A percentile compares a stretch with the other conserved stretches of the same genome.
phyloP scores from a whole-genome alignment of 2,329 filamentous ascomycete species.

The Didymella keratinophila region DNA sequence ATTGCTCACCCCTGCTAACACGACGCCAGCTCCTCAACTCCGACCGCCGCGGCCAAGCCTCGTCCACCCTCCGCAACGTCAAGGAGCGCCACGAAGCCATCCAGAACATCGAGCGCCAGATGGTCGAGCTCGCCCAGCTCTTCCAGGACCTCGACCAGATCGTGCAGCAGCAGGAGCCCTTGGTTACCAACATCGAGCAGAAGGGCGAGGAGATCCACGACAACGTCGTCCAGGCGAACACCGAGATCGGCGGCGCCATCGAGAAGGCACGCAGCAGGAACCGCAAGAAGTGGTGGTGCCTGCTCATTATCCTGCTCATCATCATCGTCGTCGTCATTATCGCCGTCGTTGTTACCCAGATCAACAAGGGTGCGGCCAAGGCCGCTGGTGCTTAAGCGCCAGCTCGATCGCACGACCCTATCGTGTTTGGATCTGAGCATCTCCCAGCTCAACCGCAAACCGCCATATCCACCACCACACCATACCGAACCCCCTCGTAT shows the following conservation, averaged over 20 bases:
- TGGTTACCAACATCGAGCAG: conserved; percentile 81
- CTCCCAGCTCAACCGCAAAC: neutral
- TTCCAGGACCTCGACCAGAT: conserved; percentile 90
- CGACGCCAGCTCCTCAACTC: conserved; percentile 71
- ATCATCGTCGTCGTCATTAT: conserved; percentile 52
- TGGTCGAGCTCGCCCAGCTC: conserved; percentile 84
- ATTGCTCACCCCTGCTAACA: conserved; percentile 21
- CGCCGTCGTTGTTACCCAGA: conserved; percentile 45
- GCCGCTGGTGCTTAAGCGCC: neutral
- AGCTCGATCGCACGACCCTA: no score
- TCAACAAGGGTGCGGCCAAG: conserved; percentile 35
- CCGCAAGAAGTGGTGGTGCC: conserved; percentile 97
- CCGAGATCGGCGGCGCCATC: conserved; percentile 82
- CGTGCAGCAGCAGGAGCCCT: conserved; percentile 84
- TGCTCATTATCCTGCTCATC: conserved; percentile 69
- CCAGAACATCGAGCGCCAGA: conserved; percentile 88
- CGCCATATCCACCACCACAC: conserved; percentile 15
- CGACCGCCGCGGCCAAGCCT: conserved; percentile 81
- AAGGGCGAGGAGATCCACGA: conserved; percentile 86
- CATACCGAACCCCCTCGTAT: conserved; percentile 15
- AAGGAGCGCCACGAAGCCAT: conserved; percentile 85
- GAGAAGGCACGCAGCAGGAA: conserved; percentile 71
- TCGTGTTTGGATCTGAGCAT: no score
- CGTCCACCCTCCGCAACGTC: conserved; percentile 79
- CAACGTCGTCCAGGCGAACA: conserved; percentile 85